Conservation (phyloP, 345 rosid species). For the Bruguiera parviflora region DNA sequence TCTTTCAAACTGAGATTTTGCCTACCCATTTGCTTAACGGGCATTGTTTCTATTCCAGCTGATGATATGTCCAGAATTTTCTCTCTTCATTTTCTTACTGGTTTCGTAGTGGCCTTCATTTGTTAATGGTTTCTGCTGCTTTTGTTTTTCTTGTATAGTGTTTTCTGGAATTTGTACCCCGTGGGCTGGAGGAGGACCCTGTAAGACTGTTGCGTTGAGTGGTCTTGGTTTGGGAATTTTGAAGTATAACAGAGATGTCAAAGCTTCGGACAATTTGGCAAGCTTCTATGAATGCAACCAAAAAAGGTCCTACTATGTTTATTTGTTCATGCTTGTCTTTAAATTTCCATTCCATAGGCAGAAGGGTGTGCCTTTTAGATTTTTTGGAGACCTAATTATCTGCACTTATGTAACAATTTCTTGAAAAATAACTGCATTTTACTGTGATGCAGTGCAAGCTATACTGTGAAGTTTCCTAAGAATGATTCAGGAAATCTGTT, state of each 20-base stretch:
- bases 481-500: not conserved
- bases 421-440: too few species aligned
- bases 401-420: too few species aligned
- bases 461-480: not conserved
- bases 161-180: not conserved
- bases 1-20: not conserved
- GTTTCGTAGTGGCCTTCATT: too few species aligned
- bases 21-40: not conserved
- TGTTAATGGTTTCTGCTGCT: too few species aligned
- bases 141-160: not conserved
- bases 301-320: constrained; percentile 47
- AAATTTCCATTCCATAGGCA: not conserved
- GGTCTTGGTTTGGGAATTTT: not conserved
- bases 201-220: too few species aligned
- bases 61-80: too few species aligned
- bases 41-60: not conserved
- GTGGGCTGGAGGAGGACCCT: too few species aligned
- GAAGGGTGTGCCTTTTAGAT: too few species aligned
- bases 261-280: constrained; percentile 68
- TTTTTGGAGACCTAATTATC: too few species aligned
- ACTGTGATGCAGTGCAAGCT: not conserved
- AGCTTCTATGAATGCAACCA: constrained; percentile 79
- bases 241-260: constrained; percentile 44
- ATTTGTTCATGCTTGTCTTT: not conserved
- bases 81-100: too few species aligned